phyloP scores from a whole-genome alignment of 495 filamentous ascomycete species.

The Cudoniella acicularis region DNA sequence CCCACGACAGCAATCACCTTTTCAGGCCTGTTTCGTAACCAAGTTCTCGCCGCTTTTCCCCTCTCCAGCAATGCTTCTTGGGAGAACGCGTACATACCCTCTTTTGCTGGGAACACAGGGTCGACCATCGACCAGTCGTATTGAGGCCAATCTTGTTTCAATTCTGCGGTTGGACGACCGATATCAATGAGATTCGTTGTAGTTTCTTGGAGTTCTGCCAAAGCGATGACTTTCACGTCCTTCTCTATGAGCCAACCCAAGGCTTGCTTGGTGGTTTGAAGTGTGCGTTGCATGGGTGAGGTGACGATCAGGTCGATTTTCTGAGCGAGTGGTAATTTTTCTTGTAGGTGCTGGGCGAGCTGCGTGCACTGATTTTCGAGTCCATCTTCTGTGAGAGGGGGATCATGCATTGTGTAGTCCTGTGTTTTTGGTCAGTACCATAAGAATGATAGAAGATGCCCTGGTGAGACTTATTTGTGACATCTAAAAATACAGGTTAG shows the following conservation, averaged over 20 bases:
- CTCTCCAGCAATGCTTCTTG: constrained; percentile 41
- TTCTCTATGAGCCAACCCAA: constrained; percentile 46
- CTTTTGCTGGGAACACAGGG: constrained; percentile 51
- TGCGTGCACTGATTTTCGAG: constrained; percentile 40
- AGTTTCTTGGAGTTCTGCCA: constrained; percentile 53
- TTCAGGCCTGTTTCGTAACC: constrained; percentile 45
- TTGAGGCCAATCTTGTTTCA: constrained; percentile 42
- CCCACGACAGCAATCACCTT: constrained; percentile 57
- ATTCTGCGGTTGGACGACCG: constrained; percentile 37
- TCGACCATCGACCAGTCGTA: constrained; percentile 49
- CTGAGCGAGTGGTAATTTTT: constrained; percentile 37
- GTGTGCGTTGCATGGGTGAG: constrained; percentile 51
- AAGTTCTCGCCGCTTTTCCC: constrained; percentile 38
- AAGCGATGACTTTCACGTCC: constrained; percentile 43
- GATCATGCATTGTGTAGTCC: constrained; percentile 48
- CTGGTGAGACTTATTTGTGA: constrained; percentile 15
- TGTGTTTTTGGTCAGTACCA: constrained; percentile 27
- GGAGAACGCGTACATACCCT: constrained; percentile 44
- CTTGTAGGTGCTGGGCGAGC: constrained; percentile 38
- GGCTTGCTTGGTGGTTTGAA: constrained; percentile 47
- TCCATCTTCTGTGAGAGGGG: constrained; percentile 49
- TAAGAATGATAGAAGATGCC: neutral
- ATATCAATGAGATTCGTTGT: constrained; percentile 50
- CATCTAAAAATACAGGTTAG: constrained; percentile 10
- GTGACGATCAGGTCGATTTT: constrained; percentile 50